Evolutionary conservation across 2,329 filamentous ascomycete genomes (phyloP), one percentile per base, ranked within the genome.

Genomic region (Fonsecaea monophora): DNA sequence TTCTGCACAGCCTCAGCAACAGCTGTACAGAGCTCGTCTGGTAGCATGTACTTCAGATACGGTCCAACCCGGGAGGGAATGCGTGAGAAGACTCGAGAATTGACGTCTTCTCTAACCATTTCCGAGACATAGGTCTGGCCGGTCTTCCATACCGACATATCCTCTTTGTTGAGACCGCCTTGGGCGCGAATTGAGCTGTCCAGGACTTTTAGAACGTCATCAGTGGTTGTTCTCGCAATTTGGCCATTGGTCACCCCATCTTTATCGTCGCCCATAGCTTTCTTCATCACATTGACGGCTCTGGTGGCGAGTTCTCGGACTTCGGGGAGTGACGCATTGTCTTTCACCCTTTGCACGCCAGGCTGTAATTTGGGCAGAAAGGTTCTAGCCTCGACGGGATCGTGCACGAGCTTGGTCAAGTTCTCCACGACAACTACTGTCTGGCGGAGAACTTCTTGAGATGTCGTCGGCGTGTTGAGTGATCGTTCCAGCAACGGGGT

Each of bases 391-490:
- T 99, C 95, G 67, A 97, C 88, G 13, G 95, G 95, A 78, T 92
- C 94, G 79, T 99, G 95, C 34, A 99, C 95, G 37, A 99, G 88
- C 83, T 97, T 98, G 68, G 95, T 99, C 82, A 99, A 84, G 82
- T 99, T 99, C 82, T 99, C 95, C 21, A 95, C 91, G 60, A 99
- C 96, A 62, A 99, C 93, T 35, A 96, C 93, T 2, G 95, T 97
- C 82, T 97, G 94, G 68, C 95, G 90, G 64, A 97, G 85, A 25
- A 98, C 94, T 81, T 99, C 95, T 78, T 99, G 95, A 3, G 92
- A 86, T 4, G 95, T 99, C 15, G 87, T 87, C 8, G 94, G 95
- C 68, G 90, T 94, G 83, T 97, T 97, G 68, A 99, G 86, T 18
- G 94, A 92, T 73, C 95, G 90, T 82, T 98, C 95, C 34, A 99